Conservation (phyloP, 148 eudicot genomes). For the Heliosperma pusillum region DNA sequence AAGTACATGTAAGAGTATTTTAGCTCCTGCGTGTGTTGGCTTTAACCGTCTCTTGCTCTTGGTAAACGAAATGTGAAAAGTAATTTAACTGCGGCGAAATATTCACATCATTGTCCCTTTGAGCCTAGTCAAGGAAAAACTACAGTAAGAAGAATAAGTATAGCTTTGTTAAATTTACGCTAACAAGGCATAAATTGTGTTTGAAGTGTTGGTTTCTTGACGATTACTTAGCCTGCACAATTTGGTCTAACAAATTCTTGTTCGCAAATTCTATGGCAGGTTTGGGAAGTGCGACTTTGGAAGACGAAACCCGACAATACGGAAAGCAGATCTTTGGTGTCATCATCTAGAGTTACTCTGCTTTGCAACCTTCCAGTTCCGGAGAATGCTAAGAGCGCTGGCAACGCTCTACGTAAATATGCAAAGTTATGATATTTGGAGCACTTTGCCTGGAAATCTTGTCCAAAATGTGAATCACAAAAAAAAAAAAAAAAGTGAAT, state of each 20-base stretch:
- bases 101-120: no score
- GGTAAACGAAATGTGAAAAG: no score
- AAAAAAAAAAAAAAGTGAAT: no score
- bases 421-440: conserved; percentile 47
- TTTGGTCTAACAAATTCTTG: not conserved
- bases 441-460: not conserved
- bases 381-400: conserved; percentile 43
- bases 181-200: no score
- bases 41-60: no score
- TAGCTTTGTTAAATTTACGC: no score
- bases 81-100: no score
- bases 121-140: no score
- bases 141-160: no score
- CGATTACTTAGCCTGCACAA: not conserved
- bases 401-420: conserved; percentile 37
- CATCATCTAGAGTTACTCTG: conserved; percentile 69
- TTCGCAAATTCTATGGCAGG: conserved; percentile 29
- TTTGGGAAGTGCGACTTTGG: conserved; percentile 72
- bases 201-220: not conserved
- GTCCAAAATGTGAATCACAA: not conserved
- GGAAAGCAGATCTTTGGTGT: conserved; percentile 38
- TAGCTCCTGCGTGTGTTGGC: no score
- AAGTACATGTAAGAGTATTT: no score
- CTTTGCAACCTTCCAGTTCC: conserved; percentile 65
- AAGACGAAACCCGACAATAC: conserved; percentile 34